These are phyloP conservation scores for Entomophthora muscae DNA, from an alignment of 371 early-diverging fungal genomes.

Conservation along the genomic window DNA sequence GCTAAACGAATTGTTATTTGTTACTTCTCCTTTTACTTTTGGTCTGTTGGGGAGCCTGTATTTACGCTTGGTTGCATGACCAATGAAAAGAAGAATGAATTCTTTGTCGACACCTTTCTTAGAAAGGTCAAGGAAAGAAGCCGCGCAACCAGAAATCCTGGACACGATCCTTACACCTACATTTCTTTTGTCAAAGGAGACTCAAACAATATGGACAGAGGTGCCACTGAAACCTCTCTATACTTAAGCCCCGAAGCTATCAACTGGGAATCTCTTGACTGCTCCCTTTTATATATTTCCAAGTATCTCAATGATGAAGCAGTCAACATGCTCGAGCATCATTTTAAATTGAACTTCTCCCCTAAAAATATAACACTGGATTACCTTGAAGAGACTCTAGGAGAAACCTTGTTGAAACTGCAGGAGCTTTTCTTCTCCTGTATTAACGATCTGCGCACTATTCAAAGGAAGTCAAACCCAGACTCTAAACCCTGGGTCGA, in stretches of 20 bases:
- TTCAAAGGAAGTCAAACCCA: not conserved
- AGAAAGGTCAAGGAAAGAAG: not conserved
- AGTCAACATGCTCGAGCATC: not conserved
- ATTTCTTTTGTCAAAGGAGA: not conserved
- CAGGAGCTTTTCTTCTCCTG: not conserved
- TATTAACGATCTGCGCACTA: not conserved
- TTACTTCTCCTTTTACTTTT: not conserved
- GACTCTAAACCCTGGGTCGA: not conserved
- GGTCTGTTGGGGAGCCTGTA: not conserved
- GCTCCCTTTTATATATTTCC: not conserved
- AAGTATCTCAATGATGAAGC: not conserved
- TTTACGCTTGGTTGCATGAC: not conserved
- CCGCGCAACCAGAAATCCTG: not conserved
- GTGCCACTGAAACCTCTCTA: not conserved
- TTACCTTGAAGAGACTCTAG: not conserved
- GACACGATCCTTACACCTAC: too few relatives aligned
- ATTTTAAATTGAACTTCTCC: not conserved
- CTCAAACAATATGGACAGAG: not conserved
- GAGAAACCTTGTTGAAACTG: not conserved
- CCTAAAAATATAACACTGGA: not conserved
- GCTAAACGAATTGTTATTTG: not conserved
- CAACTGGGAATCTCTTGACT: not conserved
- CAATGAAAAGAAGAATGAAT: not conserved
- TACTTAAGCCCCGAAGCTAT: not conserved
- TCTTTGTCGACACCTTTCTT: not conserved